Base-by-base conservation (phyloP, 2,329 filamentous ascomycete species). In the Arthrobotrys sphaeroides region DNA sequence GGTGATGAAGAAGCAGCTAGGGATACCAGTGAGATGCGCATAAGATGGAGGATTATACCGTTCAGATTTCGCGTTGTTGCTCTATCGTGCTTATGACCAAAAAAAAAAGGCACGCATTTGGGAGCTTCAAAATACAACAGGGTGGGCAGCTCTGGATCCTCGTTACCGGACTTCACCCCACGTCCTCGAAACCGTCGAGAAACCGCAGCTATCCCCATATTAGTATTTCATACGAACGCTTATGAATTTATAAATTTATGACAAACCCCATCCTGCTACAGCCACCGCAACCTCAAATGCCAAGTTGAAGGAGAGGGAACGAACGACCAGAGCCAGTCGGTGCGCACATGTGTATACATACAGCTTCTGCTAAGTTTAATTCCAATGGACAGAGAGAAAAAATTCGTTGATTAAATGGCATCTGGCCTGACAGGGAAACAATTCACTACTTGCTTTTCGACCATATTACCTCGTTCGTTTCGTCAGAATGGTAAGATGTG, bases 41-140 rank as follows among this genome's bases (percentile, higher is more conserved):
- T 16, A 26, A 7, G 49, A 53, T 53, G 49, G 49, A 36, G 28
- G 47, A 16, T 13, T n/a, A 16, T 16, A 28, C n/a, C n/a, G n/a
- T 16, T 33, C 18, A 51, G 31, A 53, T 24, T 31, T 36, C 51
- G 31, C 51, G 51, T 24, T n/a, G 51, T 55, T 55, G 51, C 31
- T 9, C 45, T n/a, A n/a, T 5, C 28, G 31, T 51, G 47, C 33
- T 51, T 55, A 3, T 22, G 12, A 33, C 5, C 28, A 5, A 33
- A 33, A 55, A 55, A 55, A 55, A 55, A 28, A 55, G 51, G 51
- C 51, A 55, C 51, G 51, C 18, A 55, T 38, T n/a, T 24, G 51
- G 51, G 51, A 55, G 51, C 51, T 55, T 55, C 51, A 55, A 38
- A 55, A 55, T 55, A 31, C 51, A 55, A 55, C 51, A 55, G 18